A percentile compares a stretch with the other conserved stretches of the same genome.
phyloP scores from a whole-genome alignment of 805 yeast species.

The Yamadazyma sp. region DNA sequence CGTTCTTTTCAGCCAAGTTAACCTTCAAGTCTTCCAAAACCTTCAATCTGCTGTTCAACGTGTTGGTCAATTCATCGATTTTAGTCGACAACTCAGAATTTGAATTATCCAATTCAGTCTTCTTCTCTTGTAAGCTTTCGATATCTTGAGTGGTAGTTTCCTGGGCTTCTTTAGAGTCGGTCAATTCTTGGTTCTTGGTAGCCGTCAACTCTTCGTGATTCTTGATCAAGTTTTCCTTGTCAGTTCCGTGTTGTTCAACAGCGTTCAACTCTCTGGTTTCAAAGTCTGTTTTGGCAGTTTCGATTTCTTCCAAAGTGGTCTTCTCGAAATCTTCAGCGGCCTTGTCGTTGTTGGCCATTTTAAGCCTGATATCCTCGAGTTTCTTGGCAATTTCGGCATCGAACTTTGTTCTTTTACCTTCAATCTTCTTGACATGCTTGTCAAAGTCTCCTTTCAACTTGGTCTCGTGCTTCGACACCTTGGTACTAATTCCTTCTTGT shows the following conservation, averaged over 20 bases:
- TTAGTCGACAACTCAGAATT: conserved; percentile 38
- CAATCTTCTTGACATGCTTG: conserved; percentile 37
- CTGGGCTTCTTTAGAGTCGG: conserved; percentile 41
- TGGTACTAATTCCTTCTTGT: conserved; percentile 37
- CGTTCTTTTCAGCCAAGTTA: conserved; percentile 31
- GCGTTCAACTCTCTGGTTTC: conserved; percentile 48
- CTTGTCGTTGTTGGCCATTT: conserved; percentile 28
- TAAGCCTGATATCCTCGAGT: conserved; percentile 23
- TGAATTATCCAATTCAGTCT: conserved; percentile 37
- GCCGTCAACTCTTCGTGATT: conserved; percentile 47
- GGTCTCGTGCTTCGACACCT: conserved; percentile 33
- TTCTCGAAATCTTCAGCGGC: conserved; percentile 39
- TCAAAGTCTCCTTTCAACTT: conserved; percentile 38
- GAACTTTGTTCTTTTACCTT: conserved; percentile 37
- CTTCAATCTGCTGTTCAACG: conserved; percentile 40
- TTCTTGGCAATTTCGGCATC: conserved; percentile 42
- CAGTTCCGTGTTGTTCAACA: conserved; percentile 44
- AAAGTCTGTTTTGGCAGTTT: conserved; percentile 44
- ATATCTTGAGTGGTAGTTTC: conserved; percentile 44
- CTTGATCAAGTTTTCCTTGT: conserved; percentile 42
- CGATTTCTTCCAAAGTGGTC: conserved; percentile 43
- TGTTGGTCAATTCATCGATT: conserved; percentile 43
- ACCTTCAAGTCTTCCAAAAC: conserved; percentile 33
- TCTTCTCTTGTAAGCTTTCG: conserved; percentile 45
- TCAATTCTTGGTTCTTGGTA: conserved; percentile 44